Evolutionary conservation across 2,329 filamentous ascomycete species (phyloP).

Genomic region (Epichloe hybrida): DNA sequence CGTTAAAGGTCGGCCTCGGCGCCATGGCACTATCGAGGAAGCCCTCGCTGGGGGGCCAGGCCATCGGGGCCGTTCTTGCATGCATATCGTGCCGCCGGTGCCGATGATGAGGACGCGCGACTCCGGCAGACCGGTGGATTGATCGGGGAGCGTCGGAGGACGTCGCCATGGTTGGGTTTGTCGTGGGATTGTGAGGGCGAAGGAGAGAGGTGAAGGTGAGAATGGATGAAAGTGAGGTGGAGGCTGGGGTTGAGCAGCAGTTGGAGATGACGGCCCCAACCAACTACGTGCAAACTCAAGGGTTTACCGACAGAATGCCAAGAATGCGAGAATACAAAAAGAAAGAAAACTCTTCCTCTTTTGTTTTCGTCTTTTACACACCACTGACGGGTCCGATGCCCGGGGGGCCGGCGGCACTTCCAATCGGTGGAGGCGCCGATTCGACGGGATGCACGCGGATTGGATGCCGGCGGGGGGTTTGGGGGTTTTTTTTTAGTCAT

Average conservation of each 20-base stretch:
- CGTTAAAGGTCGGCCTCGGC: slow-evolving; percentile 74
- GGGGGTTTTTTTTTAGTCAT: too few relatives aligned
- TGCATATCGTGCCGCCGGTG: slow-evolving; percentile 83
- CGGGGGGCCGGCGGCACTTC: neutral
- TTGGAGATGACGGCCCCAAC: too few relatives aligned
- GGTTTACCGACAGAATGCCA: too few relatives aligned
- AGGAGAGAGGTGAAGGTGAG: neutral
- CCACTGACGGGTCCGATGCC: neutral
- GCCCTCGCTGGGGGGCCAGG: slow-evolving; percentile 56
- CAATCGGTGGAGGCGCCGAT: neutral
- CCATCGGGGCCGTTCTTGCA: slow-evolving; percentile 72
- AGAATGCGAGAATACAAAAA: too few relatives aligned
- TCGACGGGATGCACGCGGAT: slow-evolving; percentile 1
- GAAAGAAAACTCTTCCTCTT: too few relatives aligned
- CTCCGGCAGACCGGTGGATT: slow-evolving; percentile 40
- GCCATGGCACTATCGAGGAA: slow-evolving; percentile 76
- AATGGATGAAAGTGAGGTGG: neutral
- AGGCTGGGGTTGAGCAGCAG: neutral
- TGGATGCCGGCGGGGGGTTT: neutral
- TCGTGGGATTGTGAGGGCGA: neutral
- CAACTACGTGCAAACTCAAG: too few relatives aligned
- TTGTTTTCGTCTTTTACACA: neutral
- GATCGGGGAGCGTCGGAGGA: neutral
- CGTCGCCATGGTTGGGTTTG: slow-evolving; percentile 8
- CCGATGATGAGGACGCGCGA: slow-evolving; percentile 80